A percentile compares a stretch with the other conserved stretches of the same genome.
phyloP scores from a whole-genome alignment of 805 yeast genomes.

The Kodamaea sagamina region DNA sequence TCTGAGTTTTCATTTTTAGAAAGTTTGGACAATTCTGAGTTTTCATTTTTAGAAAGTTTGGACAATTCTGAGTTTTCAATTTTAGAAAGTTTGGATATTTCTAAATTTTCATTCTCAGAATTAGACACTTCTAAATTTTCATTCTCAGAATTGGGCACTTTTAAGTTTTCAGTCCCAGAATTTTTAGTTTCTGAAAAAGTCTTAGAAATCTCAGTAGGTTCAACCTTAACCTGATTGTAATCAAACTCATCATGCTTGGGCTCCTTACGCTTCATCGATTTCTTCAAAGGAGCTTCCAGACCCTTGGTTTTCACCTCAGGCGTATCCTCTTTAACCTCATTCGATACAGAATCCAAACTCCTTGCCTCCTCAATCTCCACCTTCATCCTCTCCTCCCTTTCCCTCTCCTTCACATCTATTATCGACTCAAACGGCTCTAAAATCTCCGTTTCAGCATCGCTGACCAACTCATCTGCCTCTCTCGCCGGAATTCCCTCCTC shows the following conservation, averaged over 20 bases:
- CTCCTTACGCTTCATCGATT: not conserved
- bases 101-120: too few species aligned
- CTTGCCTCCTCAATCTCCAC: constrained; percentile 2
- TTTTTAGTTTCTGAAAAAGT: too few species aligned
- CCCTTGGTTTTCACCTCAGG: not conserved
- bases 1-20: too few species aligned
- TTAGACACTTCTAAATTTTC: too few species aligned
- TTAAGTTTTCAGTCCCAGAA: too few species aligned
- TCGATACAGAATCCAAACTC: constrained; percentile 2
- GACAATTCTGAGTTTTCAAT: too few species aligned
- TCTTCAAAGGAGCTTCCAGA: not conserved
- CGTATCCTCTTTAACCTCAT: constrained; percentile 1
- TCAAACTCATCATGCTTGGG: not conserved
- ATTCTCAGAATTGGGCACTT: too few species aligned
- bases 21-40: too few species aligned
- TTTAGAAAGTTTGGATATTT: too few species aligned
- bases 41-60: too few species aligned
- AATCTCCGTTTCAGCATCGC: constrained; percentile 34
- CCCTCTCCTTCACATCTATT: constrained; percentile 4
- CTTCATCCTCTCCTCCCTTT: constrained; percentile 3
- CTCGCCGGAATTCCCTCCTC: not conserved
- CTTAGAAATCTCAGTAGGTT: too few species aligned
- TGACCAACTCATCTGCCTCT: constrained; percentile 17
- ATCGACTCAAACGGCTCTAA: constrained; percentile 17
- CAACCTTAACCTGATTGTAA: too few species aligned